Percentiles rank a stretch among this genome's conserved stretches.
Evolutionary conservation across 1,284 basidiomycete species (phyloP).

Genomic region (Amylostereum chailletii): DNA sequence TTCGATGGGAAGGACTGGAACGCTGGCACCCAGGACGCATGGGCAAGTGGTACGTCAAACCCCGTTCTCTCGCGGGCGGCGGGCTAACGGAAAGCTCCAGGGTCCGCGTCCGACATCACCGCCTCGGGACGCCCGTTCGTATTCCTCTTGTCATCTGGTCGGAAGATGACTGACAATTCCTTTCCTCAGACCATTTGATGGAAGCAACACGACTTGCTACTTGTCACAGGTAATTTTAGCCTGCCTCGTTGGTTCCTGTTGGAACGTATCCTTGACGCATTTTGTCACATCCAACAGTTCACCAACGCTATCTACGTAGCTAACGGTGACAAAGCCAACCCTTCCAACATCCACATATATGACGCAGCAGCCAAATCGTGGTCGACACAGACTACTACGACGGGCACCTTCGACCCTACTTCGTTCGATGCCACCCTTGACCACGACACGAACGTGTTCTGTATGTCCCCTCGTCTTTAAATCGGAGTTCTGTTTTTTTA

Average conservation of each 20-base stretch:
- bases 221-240: constrained; percentile 43
- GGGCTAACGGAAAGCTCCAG: constrained; percentile 19
- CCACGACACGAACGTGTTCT: constrained; percentile 85
- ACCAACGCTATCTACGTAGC: constrained; percentile 74
- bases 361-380: constrained; percentile 55
- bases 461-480: constrained; percentile 25
- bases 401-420: constrained; percentile 45
- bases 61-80: too few relatives aligned
- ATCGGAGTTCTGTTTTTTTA: neutral
- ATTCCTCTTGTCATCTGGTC: constrained; percentile 1
- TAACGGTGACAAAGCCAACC: constrained; percentile 61
- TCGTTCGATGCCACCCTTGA: constrained; percentile 66
- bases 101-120: constrained; percentile 55
- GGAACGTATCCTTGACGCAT: neutral
- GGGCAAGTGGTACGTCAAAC: constrained; percentile 43
- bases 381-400: constrained; percentile 48
- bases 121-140: constrained; percentile 61
- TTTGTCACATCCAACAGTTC: constrained; percentile 33
- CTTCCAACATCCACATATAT: constrained; percentile 61
- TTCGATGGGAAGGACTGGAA: constrained; percentile 69
- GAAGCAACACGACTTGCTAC: constrained; percentile 60
- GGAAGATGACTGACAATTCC: neutral
- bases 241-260: neutral
- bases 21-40: constrained; percentile 55
- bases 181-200: constrained; percentile 54